phyloP scores from a whole-genome alignment of 345 rosid genomes.

The Eucalyptus guilfoylei region DNA sequence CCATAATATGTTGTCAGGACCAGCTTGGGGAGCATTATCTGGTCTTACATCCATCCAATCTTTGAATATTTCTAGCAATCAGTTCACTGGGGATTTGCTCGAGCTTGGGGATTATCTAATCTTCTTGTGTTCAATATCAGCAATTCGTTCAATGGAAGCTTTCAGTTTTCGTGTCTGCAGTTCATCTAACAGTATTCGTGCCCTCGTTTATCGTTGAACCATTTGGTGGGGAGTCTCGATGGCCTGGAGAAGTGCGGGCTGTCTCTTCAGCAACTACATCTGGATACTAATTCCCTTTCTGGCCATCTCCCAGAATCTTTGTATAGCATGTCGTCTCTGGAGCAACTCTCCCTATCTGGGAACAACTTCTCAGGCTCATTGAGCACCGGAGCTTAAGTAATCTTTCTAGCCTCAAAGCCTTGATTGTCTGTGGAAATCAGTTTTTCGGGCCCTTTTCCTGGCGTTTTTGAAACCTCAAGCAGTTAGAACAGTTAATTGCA shows the following conservation, averaged over 20 bases:
- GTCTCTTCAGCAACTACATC: constrained; percentile 43
- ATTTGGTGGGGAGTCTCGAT: constrained; percentile 44
- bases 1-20: constrained; percentile 57
- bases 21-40: constrained; percentile 34
- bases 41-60: constrained; percentile 41
- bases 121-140: constrained; percentile 62
- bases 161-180: constrained; percentile 41
- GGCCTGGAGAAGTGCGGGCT: constrained; percentile 42
- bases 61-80: constrained; percentile 65
- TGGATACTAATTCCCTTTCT: constrained; percentile 38
- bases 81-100: constrained; percentile 34
- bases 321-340: constrained; percentile 33
- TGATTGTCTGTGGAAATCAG: constrained; percentile 44
- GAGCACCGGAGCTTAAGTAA: constrained; percentile 44
- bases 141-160: constrained; percentile 52
- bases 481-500: constrained; percentile 37
- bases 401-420: constrained; percentile 52
- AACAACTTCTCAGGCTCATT: constrained; percentile 62
- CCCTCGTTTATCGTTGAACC: constrained; percentile 68
- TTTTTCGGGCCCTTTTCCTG: constrained; percentile 55
- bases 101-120: constrained; percentile 27
- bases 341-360: constrained; percentile 46
- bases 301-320: constrained; percentile 53
- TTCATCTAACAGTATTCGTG: constrained; percentile 23
- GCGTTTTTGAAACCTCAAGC: constrained; percentile 54